Base-by-base conservation (phyloP, 768 basidiomycete genomes). In the Termitomyces sp. region DNA sequence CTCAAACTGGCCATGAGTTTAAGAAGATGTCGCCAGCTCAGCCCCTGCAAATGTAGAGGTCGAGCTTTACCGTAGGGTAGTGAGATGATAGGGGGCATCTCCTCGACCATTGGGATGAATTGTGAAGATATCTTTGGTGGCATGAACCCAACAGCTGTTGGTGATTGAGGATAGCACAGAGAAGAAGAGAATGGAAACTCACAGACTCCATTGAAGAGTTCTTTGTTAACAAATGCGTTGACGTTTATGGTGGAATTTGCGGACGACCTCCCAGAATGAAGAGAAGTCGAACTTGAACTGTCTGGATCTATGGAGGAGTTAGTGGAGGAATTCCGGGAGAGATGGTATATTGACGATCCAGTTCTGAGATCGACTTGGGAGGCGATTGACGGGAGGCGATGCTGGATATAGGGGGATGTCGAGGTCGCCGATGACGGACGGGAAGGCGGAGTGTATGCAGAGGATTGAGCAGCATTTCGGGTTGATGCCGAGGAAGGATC, bases 1-100 rank as follows among this genome's bases (percentile, higher is more conserved):
- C 86, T 85, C 56, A 91, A 69, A 58, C 85, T 76, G 27, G 89
- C 90, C 82, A 93, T 83, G 41, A 92, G 68, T 63, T 84, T 88
- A 38, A 92, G 75, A 53, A 92, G 63, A 66, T 84, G 83, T 25
- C 83, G 80, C 91, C 91, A 93, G 60, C 73, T 85, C 6, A 84
- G 83, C 1, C 87, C 87, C 63, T 86, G 86, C 35, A 93, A 70
- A 66, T 92, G 88, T 56, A 91, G 75, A 10, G 87, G 79, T 12
- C 86, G 82, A 44, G 78, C 82, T 59, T 80, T 81, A 5, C 84
- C 86, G 65, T 85, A 87, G 5, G 88, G 87, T 54, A 93, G 73
- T 5, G 83, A 80, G n/a, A 93, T 83, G 42, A 89, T 79, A 59
- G 86, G 85, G 5, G 90, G 90, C 72, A 92, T 81, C 3, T 77